phyloP scores from a whole-genome alignment of 345 rosid genomes.

The Salix dunnii region DNA sequence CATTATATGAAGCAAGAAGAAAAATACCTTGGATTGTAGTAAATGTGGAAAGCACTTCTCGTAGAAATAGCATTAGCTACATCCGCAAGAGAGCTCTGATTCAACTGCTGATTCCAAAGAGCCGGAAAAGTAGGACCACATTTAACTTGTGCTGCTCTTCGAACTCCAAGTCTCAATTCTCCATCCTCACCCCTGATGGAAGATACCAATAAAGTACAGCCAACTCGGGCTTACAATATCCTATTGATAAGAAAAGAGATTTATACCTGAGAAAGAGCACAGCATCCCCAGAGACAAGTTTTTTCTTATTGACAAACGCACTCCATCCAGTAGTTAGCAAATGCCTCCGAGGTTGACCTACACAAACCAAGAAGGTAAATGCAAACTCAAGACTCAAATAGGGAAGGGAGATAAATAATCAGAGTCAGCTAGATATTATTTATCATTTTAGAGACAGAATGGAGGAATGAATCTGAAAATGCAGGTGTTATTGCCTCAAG shows the following conservation, averaged over 20 bases:
- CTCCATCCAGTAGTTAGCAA: conserved; percentile 99
- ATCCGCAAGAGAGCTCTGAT: conserved; percentile 53
- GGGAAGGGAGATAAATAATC: not conserved
- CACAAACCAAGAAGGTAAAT: conserved; percentile 10
- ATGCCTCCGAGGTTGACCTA: conserved; percentile 99
- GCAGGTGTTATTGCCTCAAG: not conserved
- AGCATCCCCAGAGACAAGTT: conserved; percentile 98
- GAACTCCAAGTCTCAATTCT: conserved; percentile 82
- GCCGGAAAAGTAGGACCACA: conserved; percentile 42
- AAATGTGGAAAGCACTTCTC: conserved; percentile 60
- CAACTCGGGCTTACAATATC: not conserved
- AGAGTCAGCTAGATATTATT: not conserved
- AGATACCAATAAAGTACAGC: conserved; percentile 10
- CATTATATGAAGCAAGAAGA: not conserved
- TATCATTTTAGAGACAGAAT: not conserved
- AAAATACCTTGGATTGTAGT: conserved; percentile 86
- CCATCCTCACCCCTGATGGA: conserved; percentile 84
- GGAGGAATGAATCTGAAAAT: not conserved
- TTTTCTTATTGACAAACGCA: conserved; percentile 95
- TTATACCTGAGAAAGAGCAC: conserved; percentile 87
- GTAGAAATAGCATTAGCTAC: conserved; percentile 67
- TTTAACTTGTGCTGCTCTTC: conserved; percentile 86
- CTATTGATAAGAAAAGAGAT: not conserved
- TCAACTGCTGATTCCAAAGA: conserved; percentile 45
- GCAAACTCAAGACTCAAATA: not conserved